Conservation (phyloP, 1,139 yeast genomes). For the Lodderomyces theae region DNA sequence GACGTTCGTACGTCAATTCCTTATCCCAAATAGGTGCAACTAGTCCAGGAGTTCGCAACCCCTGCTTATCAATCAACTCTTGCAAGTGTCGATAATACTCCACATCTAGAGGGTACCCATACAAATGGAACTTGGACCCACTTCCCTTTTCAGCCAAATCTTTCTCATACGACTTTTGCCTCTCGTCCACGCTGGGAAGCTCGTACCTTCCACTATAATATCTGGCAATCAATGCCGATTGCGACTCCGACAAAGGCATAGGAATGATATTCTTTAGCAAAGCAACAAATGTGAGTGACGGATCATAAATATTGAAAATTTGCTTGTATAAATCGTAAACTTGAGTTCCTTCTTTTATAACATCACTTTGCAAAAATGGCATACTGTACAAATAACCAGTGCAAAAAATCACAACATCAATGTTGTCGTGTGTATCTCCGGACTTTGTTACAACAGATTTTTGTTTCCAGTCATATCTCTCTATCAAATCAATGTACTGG, state of each 20-base stretch:
- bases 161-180: slow-evolving; percentile 22
- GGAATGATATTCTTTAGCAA: slow-evolving; percentile 43
- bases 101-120: slow-evolving; percentile 29
- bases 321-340: slow-evolving; percentile 40
- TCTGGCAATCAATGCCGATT: slow-evolving; percentile 44
- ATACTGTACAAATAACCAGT: slow-evolving; percentile 48
- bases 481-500: slow-evolving; percentile 28
- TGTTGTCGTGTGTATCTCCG: slow-evolving; percentile 23
- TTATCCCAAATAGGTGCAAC: slow-evolving; percentile 28
- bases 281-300: slow-evolving; percentile 39
- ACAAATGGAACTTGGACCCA: slow-evolving; percentile 26
- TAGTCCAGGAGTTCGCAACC: slow-evolving; percentile 21
- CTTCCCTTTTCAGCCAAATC: slow-evolving; percentile 24
- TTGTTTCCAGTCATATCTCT: slow-evolving; percentile 23
- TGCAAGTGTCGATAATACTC: slow-evolving; percentile 28
- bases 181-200: slow-evolving; percentile 34
- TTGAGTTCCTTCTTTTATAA: slow-evolving; percentile 30
- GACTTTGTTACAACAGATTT: slow-evolving; percentile 28
- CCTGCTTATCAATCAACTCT: slow-evolving; percentile 18
- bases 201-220: slow-evolving; percentile 37
- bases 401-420: slow-evolving; percentile 44
- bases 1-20: slow-evolving; percentile 17
- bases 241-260: slow-evolving; percentile 48
- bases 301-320: slow-evolving; percentile 44
- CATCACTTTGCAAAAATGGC: slow-evolving; percentile 35